Percentiles rank a stretch among this genome's conserved stretches.
Evolutionary conservation across 805 yeast genomes (phyloP).

Genomic region (Cyberlindnera nakhonratchasimensis): DNA sequence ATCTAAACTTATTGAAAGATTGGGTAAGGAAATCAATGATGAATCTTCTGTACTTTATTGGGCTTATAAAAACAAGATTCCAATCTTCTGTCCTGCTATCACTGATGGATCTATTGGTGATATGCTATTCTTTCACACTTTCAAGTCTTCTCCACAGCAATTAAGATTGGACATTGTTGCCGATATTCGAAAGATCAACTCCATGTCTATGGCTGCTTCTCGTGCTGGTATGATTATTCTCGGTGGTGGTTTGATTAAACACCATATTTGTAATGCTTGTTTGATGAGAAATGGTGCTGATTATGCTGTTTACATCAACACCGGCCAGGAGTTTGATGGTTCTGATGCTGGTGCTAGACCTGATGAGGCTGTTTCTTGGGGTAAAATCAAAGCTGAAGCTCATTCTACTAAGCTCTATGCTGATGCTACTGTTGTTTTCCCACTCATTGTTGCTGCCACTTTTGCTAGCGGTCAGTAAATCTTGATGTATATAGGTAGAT

Average conservation of each 20-base stretch:
- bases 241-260: constrained; percentile 96
- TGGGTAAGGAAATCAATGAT: constrained; percentile 93
- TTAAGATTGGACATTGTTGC: constrained; percentile 88
- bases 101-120: constrained; percentile 99
- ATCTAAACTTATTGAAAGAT: constrained; percentile 82
- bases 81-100: constrained; percentile 94
- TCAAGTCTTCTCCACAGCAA: constrained; percentile 88
- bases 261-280: constrained; percentile 97
- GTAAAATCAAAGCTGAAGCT: constrained; percentile 95
- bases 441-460: constrained; percentile 96
- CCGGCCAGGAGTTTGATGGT: constrained; percentile 98
- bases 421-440: constrained; percentile 93
- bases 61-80: constrained; percentile 96
- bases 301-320: constrained; percentile 93
- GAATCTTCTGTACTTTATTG: constrained; percentile 93
- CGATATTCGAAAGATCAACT: constrained; percentile 87
- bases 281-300: constrained; percentile 99
- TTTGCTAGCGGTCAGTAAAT: constrained; percentile 60
- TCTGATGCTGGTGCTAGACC: constrained; percentile 99
- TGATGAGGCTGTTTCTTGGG: constrained; percentile 99
- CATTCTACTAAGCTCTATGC: constrained; percentile 88
- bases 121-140: constrained; percentile 97
- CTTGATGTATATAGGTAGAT: neutral
- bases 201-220: constrained; percentile 92
- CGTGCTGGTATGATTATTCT: constrained; percentile 93